Base-by-base conservation (phyloP, 2,329 filamentous ascomycete species). In the Fusarium incarnatum region DNA sequence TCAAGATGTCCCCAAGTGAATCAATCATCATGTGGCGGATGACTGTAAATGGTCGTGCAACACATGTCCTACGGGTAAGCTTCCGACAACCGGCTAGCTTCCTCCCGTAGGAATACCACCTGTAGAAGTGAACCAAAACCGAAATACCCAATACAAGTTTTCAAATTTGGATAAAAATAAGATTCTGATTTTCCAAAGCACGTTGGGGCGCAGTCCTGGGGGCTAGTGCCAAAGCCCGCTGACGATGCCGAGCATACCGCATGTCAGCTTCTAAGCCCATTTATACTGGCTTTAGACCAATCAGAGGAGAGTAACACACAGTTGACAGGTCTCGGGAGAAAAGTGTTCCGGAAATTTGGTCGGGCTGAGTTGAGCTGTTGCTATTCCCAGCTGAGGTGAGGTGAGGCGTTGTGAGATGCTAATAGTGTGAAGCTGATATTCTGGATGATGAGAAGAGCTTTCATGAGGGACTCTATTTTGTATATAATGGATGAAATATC, bases 401-500 rank as follows among this genome's bases (percentile, higher is more conserved):
- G 61, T 47, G 50, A 41, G 28, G 23, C 18, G 48, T 25, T 18
- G 22, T n/a, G 12, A 45, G 49, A 48, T 57, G 23, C 1, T 16
- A 2, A 34, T 10, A 20, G 8, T 16, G 10, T 18, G 11, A 25
- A 27, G 11, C 23, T 47, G 18, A 28, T 20, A 12, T 20, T 28
- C 27, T 15, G 13, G 44, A 20, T 25, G 15, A 12, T 20, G 15
- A 20, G 27, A 53, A 42, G 9, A 8, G 3, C 20, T 23, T 48
- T 7, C 0, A n/a, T 52, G 18, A n/a, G 27, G 4, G 8, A 13
- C 13, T 16, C 1, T 1, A 12, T 28, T 18, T 32, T 64, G 6
- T 76, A 76, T 75, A 75, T 76, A 75, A 75, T 22, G 48, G 22
- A 64, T 45, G 57, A 23, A 20, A 49, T 46, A n/a, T 52, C 56